phyloP scores from a whole-genome alignment of 2,329 filamentous ascomycete genomes.

The Helotiales sp. region DNA sequence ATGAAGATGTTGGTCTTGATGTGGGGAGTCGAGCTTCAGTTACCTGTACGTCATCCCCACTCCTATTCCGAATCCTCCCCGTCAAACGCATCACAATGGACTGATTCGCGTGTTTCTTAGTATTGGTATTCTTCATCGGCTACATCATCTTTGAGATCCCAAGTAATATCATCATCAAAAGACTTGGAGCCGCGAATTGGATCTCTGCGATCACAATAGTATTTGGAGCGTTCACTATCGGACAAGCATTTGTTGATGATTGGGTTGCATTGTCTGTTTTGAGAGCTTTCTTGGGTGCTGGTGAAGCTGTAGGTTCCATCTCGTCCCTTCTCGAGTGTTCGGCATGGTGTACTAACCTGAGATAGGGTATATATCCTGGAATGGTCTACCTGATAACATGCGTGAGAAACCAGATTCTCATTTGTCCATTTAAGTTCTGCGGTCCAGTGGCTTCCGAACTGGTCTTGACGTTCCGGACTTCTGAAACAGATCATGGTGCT shows the following conservation, averaged over 20 bases:
- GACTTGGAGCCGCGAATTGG: neutral
- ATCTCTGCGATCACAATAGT: neutral
- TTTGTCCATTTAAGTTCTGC: too few relatives aligned
- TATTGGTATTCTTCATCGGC: constrained; percentile 4
- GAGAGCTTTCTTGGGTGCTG: neutral
- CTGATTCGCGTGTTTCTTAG: neutral
- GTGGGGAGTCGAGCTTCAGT: neutral
- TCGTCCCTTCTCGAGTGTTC: too few relatives aligned
- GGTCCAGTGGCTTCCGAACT: too few relatives aligned
- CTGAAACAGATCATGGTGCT: neutral
- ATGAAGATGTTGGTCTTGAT: neutral
- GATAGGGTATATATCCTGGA: too few relatives aligned
- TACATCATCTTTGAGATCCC: constrained; percentile 2
- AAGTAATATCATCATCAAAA: neutral
- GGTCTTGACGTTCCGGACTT: neutral
- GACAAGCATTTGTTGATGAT: neutral
- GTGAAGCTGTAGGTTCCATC: neutral
- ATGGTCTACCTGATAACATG: too few relatives aligned
- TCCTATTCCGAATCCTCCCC: too few relatives aligned
- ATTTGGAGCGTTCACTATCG: neutral
- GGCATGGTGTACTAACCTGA: too few relatives aligned
- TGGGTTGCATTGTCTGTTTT: neutral
- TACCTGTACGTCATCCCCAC: neutral
- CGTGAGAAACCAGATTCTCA: too few relatives aligned
- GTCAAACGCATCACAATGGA: neutral